Base-by-base conservation (phyloP, 352 stramenopile species). In the Phytophthora citrophthora region DNA sequence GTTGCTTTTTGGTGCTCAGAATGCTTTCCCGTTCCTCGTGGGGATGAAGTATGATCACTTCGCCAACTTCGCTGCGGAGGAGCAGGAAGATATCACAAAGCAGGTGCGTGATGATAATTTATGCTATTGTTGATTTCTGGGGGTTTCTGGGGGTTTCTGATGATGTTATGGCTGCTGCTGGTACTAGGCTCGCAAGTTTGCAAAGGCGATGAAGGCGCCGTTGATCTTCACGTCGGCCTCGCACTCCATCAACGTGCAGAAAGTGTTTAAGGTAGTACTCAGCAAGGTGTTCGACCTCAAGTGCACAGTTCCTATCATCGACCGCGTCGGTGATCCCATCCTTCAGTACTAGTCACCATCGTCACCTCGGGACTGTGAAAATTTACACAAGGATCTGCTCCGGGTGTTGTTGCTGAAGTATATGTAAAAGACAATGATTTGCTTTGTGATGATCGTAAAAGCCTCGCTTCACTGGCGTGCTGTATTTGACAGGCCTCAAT, bases 1-100 rank as follows among this genome's bases (percentile, higher is more conserved):
- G 16, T 40, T 39, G 27, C 2, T 41, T 38, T 36, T 29, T 24
- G 13, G 31, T 34, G 8, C 12, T 29, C 16, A 96, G 88, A 96
- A 94, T 64, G 93, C 93, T 40, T 95, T 96, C 39, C 89, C 93
- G 34, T 97, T 98, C 64, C 79, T 98, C 0, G 89, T 98, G 24
- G 94, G 94, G 20, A 98, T 95, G 66, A 98, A 98, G 72, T 98
- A 97, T 75, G 94, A 98, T 59, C 79, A 97, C 52, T 98, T 97
- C 54, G 90, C 88, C 60, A 97, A 90, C 26, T 93, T 96, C 60
- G 81, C 88, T 9, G 48, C 75, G 16, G 93, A 98, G 70, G 94
- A 98, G 62, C 91, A 97, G 49, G 89, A 97, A 61, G 94, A 98
- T 57, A 97, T 97, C 52, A 97, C 94, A 57, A 97, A 97, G 67